Percentiles rank a stretch among this genome's conserved stretches.
Evolutionary conservation across 2,329 filamentous ascomycete genomes (phyloP).

Genomic region (Pyricularia grisea): DNA sequence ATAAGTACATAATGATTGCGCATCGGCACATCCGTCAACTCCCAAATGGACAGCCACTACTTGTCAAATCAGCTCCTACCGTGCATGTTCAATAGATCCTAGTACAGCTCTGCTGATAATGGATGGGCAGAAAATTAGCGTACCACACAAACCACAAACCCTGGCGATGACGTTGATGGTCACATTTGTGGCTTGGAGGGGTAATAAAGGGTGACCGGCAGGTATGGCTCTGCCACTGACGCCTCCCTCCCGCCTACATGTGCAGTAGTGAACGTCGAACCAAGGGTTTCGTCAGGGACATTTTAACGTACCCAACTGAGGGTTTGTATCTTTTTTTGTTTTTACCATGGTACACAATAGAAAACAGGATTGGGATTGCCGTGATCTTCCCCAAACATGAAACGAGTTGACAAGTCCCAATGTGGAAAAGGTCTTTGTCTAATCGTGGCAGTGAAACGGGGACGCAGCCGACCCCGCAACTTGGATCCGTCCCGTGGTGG

Average conservation of each 20-base stretch:
- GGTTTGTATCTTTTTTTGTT: not conserved
- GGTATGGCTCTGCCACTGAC: not conserved
- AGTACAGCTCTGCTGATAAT: not conserved
- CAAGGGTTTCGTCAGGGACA: not conserved
- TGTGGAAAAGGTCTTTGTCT: not conserved
- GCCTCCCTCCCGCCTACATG: not conserved
- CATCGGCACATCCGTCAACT: not conserved
- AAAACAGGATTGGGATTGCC: not conserved
- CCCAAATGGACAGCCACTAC: not conserved
- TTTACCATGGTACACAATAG: not conserved
- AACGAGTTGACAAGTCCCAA: not conserved
- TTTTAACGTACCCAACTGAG: not conserved
- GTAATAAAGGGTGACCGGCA: not conserved
- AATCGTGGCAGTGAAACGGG: not conserved
- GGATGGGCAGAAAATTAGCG: not conserved
- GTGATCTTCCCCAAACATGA: not conserved
- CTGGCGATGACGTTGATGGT: conserved; percentile 6
- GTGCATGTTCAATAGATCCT: too few relatives aligned
- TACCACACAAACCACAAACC: not conserved
- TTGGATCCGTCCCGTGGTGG: not conserved
- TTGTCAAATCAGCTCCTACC: not conserved
- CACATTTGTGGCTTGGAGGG: conserved; percentile 4
- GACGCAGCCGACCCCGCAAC: not conserved
- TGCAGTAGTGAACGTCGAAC: not conserved
- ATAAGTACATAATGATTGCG: not conserved